Evolutionary conservation across 2,329 filamentous ascomycete genomes (phyloP), one percentile per base, ranked within the genome.

Genomic region (Colletotrichum cordylinicola): DNA sequence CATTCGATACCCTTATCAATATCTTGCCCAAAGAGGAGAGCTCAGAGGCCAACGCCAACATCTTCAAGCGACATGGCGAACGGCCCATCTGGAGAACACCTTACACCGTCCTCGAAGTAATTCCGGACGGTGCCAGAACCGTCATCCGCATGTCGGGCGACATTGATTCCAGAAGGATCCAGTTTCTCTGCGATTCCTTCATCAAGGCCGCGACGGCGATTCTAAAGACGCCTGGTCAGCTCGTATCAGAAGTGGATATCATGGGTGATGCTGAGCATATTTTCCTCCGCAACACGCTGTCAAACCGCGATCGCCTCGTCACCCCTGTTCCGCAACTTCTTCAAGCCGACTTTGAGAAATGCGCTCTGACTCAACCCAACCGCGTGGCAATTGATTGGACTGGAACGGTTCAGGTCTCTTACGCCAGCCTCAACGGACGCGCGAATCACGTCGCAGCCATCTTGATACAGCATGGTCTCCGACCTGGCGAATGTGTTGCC

Each of bases 141-240:
- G 35, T 31, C 6, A 35, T 62, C 10, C 58, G 58, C 27, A 21
- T 62, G 27, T 33, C 29, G 16, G 29, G 58, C 58, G 16, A 35
- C 29, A 62, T 62, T 15, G 58, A 62, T 15, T 27, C 58, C 27
- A 13, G 15, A 16, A 31, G 58, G 15, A 29, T 70, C 24, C 21
- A 58, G 12, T 78, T 77, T 52, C 29, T 78, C 39, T 43, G 27
- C 29, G 61, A 75, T 16, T 72, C 72, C 8, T 73, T 75, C 48
- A 10, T 65, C n/a, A 64, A 21, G 12, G 24, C 67, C 24, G 21
- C 73, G 15, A 33, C 43, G 5, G 13, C 43, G 15, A 67, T 77
- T 16, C 39, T 77, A 3, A 33, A 64, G 13, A 52, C 58, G 4
- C 76, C 69, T 6, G 29, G 66, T 12, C 35, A 29, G 33, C 9